phyloP scores from a whole-genome alignment of 2,329 filamentous ascomycete genomes.

The Monilinia polystroma region DNA sequence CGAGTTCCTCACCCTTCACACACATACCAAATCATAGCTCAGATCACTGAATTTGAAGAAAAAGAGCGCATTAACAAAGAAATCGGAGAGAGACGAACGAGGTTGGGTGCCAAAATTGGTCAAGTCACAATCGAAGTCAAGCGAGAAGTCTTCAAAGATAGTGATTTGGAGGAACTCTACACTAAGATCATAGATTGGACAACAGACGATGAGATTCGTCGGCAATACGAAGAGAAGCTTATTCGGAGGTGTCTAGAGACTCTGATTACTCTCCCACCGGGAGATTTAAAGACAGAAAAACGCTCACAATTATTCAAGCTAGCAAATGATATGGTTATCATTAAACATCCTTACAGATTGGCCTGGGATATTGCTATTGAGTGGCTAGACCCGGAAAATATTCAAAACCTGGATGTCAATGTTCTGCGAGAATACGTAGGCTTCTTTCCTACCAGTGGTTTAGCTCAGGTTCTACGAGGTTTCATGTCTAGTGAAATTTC shows the following conservation, averaged over 20 bases:
- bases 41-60: constrained; percentile 82
- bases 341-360: constrained; percentile 83
- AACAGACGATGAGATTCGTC: constrained; percentile 77
- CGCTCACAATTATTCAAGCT: constrained; percentile 71
- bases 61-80: constrained; percentile 85
- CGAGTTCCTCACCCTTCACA: constrained; percentile 74
- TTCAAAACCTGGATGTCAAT: constrained; percentile 73
- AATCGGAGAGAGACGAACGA: constrained; percentile 83
- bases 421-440: constrained; percentile 77
- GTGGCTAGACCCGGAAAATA: constrained; percentile 76
- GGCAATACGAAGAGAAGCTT: constrained; percentile 87
- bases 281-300: constrained; percentile 66
- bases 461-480: constrained; percentile 77
- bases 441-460: constrained; percentile 80
- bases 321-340: constrained; percentile 91
- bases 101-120: constrained; percentile 78
- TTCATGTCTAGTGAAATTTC: constrained; percentile 83
- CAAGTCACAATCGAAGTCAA: constrained; percentile 88
- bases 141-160: constrained; percentile 74
- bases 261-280: constrained; percentile 64
- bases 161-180: constrained; percentile 78
- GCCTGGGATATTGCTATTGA: constrained; percentile 92
- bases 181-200: constrained; percentile 87
- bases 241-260: constrained; percentile 77
- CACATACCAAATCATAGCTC: constrained; percentile 78